phyloP scores from a whole-genome alignment of 176 grass and related monocot species.

The Zoysia pacifica region DNA sequence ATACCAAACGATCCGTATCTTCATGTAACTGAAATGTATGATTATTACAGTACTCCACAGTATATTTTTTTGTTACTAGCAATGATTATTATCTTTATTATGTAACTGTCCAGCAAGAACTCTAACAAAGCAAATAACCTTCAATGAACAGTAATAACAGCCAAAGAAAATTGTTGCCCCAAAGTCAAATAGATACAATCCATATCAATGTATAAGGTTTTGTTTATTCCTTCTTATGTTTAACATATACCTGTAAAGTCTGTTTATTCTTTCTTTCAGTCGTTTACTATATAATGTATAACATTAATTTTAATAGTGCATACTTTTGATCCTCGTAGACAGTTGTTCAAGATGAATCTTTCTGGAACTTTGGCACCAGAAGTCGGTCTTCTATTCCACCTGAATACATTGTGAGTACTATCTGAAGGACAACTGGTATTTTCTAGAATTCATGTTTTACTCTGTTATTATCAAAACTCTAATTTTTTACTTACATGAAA shows the following conservation, averaged over 20 bases:
- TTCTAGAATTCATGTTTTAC: constrained; percentile 18
- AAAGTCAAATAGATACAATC: not conserved
- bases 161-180: not conserved
- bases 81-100: not conserved
- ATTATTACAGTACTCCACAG: not conserved
- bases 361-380: constrained; percentile 84
- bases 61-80: not conserved
- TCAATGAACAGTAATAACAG: not conserved
- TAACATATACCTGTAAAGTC: not conserved
- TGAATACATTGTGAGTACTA: constrained; percentile 70
- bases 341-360: constrained; percentile 81
- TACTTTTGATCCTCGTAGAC: constrained; percentile 45
- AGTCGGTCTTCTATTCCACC: constrained; percentile 61
- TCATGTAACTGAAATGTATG: constrained; percentile 83
- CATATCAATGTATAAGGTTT: not conserved
- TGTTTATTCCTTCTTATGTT: not conserved
- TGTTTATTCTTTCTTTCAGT: constrained; percentile 10
- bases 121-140: constrained; percentile 9
- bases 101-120: not conserved
- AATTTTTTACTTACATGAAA: not conserved
- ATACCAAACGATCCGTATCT: constrained; percentile 47
- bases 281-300: not conserved
- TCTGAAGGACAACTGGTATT: not conserved
- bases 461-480: not conserved
- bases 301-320: constrained; percentile 21